Evolutionary conservation across 1,139 yeast species (phyloP).

Genomic region (Sugiyamaella novakii): DNA sequence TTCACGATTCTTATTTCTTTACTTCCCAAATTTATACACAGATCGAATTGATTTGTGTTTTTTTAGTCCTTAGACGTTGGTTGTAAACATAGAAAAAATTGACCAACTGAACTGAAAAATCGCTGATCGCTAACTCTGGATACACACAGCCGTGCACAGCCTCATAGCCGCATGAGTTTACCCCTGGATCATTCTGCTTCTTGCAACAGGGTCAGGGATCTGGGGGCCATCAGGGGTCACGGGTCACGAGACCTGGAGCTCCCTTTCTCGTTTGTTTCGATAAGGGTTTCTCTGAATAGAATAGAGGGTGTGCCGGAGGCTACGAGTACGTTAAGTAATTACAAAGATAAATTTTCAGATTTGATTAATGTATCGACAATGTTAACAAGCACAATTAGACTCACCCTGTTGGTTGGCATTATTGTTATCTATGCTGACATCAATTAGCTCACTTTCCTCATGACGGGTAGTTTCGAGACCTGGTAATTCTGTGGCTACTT

Average conservation of each 20-base stretch:
- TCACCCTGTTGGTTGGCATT: constrained; percentile 12
- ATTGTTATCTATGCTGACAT: constrained; percentile 53
- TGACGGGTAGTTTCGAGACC: constrained; percentile 59
- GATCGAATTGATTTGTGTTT: constrained; percentile 5
- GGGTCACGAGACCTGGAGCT: no score
- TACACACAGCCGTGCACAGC: background rate
- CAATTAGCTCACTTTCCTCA: constrained; percentile 49
- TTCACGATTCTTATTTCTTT: background rate
- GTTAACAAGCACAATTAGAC: constrained; percentile 19
- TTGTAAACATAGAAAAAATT: constrained; percentile 3
- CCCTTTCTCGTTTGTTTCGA: no score
- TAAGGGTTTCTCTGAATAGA: no score
- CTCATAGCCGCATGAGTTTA: background rate
- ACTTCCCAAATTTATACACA: constrained; percentile 1
- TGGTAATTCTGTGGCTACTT: constrained; percentile 87
- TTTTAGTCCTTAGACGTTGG: background rate
- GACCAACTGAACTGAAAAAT: constrained; percentile 2
- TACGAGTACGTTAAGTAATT: no score
- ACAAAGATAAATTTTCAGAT: no score
- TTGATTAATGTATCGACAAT: no score
- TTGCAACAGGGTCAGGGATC: no score
- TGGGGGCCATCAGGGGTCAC: no score
- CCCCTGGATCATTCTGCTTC: background rate
- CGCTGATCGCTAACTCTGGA: constrained; percentile 1
- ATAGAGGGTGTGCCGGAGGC: no score